phyloP scores from a whole-genome alignment of 78 protist genomes.

The slime mould (Dictyostelium discoideum) region DNA sequence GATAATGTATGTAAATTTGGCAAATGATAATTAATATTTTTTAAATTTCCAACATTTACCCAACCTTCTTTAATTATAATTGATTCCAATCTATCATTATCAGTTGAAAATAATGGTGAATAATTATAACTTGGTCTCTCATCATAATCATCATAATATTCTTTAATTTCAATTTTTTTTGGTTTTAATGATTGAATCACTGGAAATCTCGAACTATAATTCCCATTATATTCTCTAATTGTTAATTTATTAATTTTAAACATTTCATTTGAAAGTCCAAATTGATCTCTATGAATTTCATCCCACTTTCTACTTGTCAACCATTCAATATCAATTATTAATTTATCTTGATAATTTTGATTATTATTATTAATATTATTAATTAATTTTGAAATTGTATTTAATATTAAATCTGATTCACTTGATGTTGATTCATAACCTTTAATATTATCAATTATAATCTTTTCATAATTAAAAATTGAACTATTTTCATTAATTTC shows the following conservation, averaged over 20 bases:
- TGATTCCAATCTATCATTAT: not conserved
- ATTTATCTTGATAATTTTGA: too few species aligned
- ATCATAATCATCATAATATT: not conserved
- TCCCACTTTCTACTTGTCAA: not conserved
- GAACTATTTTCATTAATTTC: not conserved
- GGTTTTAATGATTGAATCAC: not conserved
- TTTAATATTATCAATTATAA: not conserved
- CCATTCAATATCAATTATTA: not conserved
- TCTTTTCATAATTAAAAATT: not conserved
- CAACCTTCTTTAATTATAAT: not conserved
- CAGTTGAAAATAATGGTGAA: not conserved
- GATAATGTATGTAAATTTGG: not conserved
- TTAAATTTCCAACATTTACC: not conserved
- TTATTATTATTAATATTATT: too few species aligned
- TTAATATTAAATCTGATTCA: not conserved
- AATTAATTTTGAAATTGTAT: not conserved
- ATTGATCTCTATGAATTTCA: not conserved
- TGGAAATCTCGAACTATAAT: not conserved
- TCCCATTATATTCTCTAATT: not conserved
- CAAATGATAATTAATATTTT: too few species aligned
- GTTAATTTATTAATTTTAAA: not conserved
- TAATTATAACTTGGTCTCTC: not conserved
- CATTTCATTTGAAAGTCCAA: not conserved
- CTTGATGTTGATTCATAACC: not conserved
- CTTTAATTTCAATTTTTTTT: not conserved